These are phyloP conservation scores for Candida silvatica DNA, from an alignment of 805 yeast species.

Conservation along the genomic window DNA sequence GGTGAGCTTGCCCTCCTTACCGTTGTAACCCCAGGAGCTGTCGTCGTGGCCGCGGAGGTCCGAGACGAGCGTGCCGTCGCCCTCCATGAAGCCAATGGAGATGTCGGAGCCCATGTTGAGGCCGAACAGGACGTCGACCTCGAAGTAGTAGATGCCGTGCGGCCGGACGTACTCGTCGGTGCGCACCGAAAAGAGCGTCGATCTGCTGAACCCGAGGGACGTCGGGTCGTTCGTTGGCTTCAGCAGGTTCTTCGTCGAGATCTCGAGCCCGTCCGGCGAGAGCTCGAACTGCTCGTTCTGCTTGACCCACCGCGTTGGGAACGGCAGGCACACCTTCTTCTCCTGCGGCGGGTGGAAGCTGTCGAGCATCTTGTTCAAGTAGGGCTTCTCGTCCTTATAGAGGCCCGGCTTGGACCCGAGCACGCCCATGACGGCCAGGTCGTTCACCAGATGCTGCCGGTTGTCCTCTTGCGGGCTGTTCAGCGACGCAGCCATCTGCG, in stretches of 20 bases:
- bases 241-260: constrained; percentile 16
- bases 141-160: constrained; percentile 37
- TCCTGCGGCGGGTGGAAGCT: neutral
- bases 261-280: constrained; percentile 14
- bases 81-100: constrained; percentile 34
- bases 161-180: constrained; percentile 28
- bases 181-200: constrained; percentile 19
- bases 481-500: constrained; percentile 1
- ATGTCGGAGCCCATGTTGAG: constrained; percentile 30
- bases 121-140: constrained; percentile 31
- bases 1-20: constrained; percentile 38
- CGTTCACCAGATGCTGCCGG: neutral
- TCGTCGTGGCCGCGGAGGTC: constrained; percentile 40
- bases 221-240: constrained; percentile 5
- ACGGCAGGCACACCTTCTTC: constrained; percentile 6
- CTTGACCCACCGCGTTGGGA: constrained; percentile 21
- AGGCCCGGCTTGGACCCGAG: constrained; percentile 14
- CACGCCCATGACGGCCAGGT: constrained; percentile 11
- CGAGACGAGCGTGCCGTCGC: constrained; percentile 11
- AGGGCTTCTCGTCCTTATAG: constrained; percentile 9
- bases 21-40: constrained; percentile 44
- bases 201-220: constrained; percentile 2
- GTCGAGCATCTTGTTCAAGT: constrained; percentile 9
- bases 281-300: constrained; percentile 14
- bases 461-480: neutral